Conservation (phyloP, 2,329 filamentous ascomycete genomes). For the Phaeosphaeriaceae sp. region DNA sequence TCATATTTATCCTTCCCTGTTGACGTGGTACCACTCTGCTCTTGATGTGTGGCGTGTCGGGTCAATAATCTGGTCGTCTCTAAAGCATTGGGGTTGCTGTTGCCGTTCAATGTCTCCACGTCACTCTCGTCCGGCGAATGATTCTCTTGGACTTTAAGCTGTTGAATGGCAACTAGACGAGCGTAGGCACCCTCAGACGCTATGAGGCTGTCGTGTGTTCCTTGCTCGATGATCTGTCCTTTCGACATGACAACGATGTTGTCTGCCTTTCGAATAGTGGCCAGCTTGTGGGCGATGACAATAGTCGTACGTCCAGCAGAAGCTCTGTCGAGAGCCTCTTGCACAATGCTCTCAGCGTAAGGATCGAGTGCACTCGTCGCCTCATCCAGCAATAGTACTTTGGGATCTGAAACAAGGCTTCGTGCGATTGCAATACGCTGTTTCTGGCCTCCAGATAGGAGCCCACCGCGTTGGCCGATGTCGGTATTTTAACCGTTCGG, state of each 20-base stretch:
- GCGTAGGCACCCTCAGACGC: slow-evolving; percentile 76
- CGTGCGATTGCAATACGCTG: slow-evolving; percentile 95
- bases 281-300: slow-evolving; percentile 92
- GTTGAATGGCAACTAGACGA: slow-evolving; percentile 87
- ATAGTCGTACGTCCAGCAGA: slow-evolving; percentile 90
- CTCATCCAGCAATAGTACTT: slow-evolving; percentile 91
- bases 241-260: slow-evolving; percentile 94
- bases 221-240: slow-evolving; percentile 90
- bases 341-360: slow-evolving; percentile 92
- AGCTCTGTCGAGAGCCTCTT: slow-evolving; percentile 88
- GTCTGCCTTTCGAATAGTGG: slow-evolving; percentile 91
- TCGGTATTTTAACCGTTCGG: slow-evolving; percentile 92
- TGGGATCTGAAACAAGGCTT: slow-evolving; percentile 89
- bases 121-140: slow-evolving; percentile 17
- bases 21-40: background rate
- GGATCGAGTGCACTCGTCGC: slow-evolving; percentile 94
- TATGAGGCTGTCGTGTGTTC: slow-evolving; percentile 82
- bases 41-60: slow-evolving; percentile 1
- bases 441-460: slow-evolving; percentile 94
- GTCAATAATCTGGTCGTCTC: slow-evolving; percentile 43
- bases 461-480: slow-evolving; percentile 92
- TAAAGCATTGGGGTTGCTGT: slow-evolving; percentile 68
- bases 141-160: slow-evolving; percentile 48
- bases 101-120: background rate
- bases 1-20: background rate